Conservation (phyloP, 306 rosid genomes). For the Trichosanthes cucumerina region DNA sequence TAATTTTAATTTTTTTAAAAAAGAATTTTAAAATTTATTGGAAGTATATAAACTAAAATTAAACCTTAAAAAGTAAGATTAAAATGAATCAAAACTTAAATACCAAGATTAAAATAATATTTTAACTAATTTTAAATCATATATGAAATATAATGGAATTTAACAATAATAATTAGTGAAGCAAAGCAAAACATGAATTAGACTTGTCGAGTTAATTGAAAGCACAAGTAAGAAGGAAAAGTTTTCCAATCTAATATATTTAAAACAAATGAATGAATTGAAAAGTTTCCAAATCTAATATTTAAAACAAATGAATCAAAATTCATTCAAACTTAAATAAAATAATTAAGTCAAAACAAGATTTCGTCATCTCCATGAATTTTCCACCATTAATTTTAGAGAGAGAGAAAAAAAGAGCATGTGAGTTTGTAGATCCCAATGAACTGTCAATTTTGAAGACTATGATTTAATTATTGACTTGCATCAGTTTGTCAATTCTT, state of each 20-base stretch:
- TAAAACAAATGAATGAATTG: not conserved
- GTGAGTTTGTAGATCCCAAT: constrained; percentile 6
- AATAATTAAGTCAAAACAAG: not conserved
- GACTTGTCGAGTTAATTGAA: not conserved
- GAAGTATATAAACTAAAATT: no score
- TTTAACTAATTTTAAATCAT: no score
- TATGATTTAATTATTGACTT: not conserved
- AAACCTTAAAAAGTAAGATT: no score
- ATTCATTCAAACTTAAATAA: not conserved
- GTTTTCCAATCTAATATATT: not conserved
- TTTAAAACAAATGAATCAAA: not conserved
- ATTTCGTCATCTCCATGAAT: not conserved
- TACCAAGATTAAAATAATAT: no score
- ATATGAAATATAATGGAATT: no score
- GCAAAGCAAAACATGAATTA: no score
- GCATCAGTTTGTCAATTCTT: not conserved
- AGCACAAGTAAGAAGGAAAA: not conserved
- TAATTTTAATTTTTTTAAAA: no score
- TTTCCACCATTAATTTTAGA: not conserved
- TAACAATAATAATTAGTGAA: no score
- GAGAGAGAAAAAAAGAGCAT: not conserved
- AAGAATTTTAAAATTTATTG: no score
- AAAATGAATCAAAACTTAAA: no score
- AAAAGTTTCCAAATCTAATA: not conserved
- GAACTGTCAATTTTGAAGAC: constrained; percentile 9